These are phyloP conservation scores for Vickermania ingenoplastis DNA, from an alignment of 208 protist genomes.

Conservation along the genomic window DNA sequence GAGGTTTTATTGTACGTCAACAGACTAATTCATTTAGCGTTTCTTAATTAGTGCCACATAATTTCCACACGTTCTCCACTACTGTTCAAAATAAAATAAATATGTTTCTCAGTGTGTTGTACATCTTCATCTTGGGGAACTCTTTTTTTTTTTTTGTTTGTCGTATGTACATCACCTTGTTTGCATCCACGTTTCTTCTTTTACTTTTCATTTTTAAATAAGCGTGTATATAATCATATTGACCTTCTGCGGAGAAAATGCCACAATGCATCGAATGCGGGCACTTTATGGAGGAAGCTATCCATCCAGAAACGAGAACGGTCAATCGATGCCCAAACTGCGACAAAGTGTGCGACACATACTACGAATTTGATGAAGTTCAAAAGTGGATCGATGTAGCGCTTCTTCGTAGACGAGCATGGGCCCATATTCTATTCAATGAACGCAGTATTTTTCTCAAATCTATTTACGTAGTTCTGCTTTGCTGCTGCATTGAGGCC, in stretches of 20 bases:
- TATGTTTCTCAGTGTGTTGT: not conserved
- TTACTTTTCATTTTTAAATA: not conserved
- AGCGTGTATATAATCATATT: not conserved
- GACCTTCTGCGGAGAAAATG: too few species aligned
- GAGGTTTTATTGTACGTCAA: too few species aligned
- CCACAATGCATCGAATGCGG: conserved; percentile 73
- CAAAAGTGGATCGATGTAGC: conserved; percentile 73
- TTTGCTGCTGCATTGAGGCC: conserved; percentile 61
- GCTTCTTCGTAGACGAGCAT: conserved; percentile 54
- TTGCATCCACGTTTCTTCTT: not conserved
- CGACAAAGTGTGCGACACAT: conserved; percentile 45
- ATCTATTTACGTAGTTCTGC: conserved; percentile 20
- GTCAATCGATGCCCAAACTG: conserved; percentile 66
- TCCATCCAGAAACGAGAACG: conserved; percentile 58
- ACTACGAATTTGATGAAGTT: conserved; percentile 61
- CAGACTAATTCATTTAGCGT: too few species aligned
- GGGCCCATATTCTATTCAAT: conserved; percentile 77
- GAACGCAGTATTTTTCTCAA: conserved; percentile 6
- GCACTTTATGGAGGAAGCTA: conserved; percentile 26
- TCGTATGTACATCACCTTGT: not conserved
- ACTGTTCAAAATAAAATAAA: too few species aligned
- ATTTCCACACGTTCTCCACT: too few species aligned
- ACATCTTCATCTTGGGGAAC: not conserved
- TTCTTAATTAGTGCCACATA: too few species aligned
- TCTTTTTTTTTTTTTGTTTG: conserved; percentile 1